A percentile compares a stretch with the other conserved stretches of the same genome.
Conservation (phyloP, 306 rosid genomes). For the Crotalaria pallida region DNA sequence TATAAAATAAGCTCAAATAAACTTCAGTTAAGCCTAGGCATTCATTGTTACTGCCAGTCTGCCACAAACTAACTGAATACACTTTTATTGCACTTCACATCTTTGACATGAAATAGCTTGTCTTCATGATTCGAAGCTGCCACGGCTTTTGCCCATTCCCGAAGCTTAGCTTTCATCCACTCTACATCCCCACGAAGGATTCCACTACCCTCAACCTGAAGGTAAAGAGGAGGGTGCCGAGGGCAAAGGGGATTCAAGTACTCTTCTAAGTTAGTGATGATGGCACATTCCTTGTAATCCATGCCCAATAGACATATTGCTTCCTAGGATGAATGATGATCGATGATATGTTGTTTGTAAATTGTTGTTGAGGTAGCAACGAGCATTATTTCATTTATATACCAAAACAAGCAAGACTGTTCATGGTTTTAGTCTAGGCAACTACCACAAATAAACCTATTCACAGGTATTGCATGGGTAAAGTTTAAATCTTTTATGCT, state of each 20-base stretch:
- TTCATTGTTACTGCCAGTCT: not conserved
- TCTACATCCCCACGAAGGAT: not conserved
- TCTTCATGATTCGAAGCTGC: constrained; percentile 5
- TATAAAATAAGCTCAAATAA: too few species aligned
- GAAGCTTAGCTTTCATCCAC: constrained; percentile 15
- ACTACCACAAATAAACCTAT: not conserved
- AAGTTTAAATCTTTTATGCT: not conserved
- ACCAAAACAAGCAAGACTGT: not conserved
- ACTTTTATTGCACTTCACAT: not conserved
- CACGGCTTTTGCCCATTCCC: constrained; percentile 20
- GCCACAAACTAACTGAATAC: not conserved
- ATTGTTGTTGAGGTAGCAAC: not conserved
- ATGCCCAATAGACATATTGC: constrained; percentile 29
- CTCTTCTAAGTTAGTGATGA: constrained; percentile 20
- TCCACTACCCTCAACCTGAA: not conserved
- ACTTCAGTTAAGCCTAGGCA: not conserved
- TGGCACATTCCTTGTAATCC: constrained; percentile 26
- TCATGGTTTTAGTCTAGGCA: not conserved
- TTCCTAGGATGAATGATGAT: not conserved
- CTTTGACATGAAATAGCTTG: not conserved
- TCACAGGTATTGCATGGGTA: constrained; percentile 17
- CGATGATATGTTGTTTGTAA: not conserved
- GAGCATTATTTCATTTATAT: not conserved
- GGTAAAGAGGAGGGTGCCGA: constrained; percentile 11
- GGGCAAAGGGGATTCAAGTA: not conserved